Base-by-base conservation (phyloP, 805 yeast genomes). In the Yarrowia yakushimensis region DNA sequence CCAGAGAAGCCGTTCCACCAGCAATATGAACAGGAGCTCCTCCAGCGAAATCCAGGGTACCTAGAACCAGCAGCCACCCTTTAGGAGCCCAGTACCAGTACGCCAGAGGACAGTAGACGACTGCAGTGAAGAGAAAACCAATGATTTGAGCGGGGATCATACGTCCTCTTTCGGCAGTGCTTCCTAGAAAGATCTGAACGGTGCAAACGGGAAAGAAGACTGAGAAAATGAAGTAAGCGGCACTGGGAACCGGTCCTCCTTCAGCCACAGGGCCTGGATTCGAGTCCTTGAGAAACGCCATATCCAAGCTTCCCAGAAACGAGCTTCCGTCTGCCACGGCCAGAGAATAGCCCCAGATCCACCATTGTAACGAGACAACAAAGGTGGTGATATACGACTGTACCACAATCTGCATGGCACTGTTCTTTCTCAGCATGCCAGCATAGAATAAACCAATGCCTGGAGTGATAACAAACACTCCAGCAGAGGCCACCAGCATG, bases 331-430 rank as follows among this genome's bases (percentile, higher is more conserved):
- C 83, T 63, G 98, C 99, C 67, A 90, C 78, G 17, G 90, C 86
- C 63, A 94, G 81, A 12, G 97, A 88, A 75, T 88, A 93, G 66
- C 98, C 99, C 97, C 97, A 91, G 79, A 91, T 91, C 76, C 90
- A 94, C 98, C 98, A 93, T 74, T 94, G 97, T 83, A 94, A 90
- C 1, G 88, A 76, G 8, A 91, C 85, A 33, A 93, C 78, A 68
- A 93, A 86, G 17, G 85, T 85, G 20, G 96, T 90, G 88, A 90
- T 91, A 71, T 93, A 77, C 7, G 97, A 86, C 23, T 97, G 94
- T 97, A 97, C 94, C 59, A 94, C 77, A 60, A 94, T 79, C 10
- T 97, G 89, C 63, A 94, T 78, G 17, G 97, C 97, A 70, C 94
- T 97, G 75, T 92, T 89, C 76, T 93, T 93, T 75, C 99, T 85